A percentile compares a stretch with the other conserved stretches of the same genome.
Evolutionary conservation across 2,329 filamentous ascomycete species (phyloP).

Genomic region (Cercospora sp.): DNA sequence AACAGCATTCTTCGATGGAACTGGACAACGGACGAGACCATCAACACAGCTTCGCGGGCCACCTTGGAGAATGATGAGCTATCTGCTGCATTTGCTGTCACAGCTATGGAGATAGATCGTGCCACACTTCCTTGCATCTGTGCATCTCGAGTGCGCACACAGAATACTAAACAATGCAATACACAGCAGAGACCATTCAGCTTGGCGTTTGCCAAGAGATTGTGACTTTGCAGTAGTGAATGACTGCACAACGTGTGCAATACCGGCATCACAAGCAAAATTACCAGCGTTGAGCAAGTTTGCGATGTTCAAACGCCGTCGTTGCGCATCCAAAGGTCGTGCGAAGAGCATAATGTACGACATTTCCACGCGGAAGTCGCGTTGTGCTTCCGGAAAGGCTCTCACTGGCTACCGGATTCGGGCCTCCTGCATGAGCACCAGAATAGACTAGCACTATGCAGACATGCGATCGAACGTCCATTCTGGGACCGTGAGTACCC

Average conservation of each 20-base stretch:
- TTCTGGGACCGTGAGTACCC: background rate
- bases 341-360: slow-evolving; percentile 8
- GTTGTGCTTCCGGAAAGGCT: background rate
- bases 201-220: background rate
- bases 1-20: background rate
- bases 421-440: slow-evolving; percentile 3
- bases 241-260: background rate
- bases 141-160: background rate
- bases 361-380: slow-evolving; percentile 5
- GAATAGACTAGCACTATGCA: slow-evolving; percentile 10
- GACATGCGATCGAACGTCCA: background rate
- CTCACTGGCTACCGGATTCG: background rate
- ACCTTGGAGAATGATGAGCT: background rate
- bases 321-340: slow-evolving; percentile 8
- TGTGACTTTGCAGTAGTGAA: background rate
- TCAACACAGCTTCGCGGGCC: background rate
- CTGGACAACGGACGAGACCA: background rate
- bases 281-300: slow-evolving; percentile 7
- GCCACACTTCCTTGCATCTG: background rate
- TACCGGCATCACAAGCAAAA: slow-evolving; percentile 12
- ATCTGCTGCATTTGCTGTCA: background rate
- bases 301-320: background rate
- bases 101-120: background rate
- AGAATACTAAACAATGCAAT: background rate
- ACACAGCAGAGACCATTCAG: background rate